Conservation (phyloP, 2,329 filamentous ascomycete species). For the Clarireedia sp. region DNA sequence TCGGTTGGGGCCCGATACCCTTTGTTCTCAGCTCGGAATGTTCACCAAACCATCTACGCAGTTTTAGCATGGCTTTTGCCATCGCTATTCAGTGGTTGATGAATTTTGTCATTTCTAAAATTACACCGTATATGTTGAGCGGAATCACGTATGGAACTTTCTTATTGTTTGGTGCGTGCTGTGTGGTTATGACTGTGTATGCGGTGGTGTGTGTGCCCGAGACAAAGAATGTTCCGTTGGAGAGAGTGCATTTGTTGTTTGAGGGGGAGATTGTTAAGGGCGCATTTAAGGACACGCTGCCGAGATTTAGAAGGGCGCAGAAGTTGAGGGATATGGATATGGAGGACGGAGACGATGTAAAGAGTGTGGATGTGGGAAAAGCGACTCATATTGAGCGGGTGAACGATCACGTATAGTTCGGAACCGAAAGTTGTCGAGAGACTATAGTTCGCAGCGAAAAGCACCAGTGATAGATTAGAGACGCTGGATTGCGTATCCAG, state of each 20-base stretch:
- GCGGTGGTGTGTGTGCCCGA: slow-evolving; percentile 41
- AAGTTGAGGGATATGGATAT: neutral
- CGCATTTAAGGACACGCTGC: slow-evolving; percentile 1
- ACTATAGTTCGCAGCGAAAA: too few relatives aligned
- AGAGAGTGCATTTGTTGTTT: slow-evolving; percentile 39
- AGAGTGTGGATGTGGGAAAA: neutral
- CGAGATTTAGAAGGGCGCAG: neutral
- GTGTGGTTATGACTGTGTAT: slow-evolving; percentile 8
- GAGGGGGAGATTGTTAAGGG: slow-evolving; percentile 3
- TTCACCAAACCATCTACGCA: slow-evolving; percentile 44
- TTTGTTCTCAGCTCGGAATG: slow-evolving; percentile 67
- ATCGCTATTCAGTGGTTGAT: slow-evolving; percentile 65
- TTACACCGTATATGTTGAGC: slow-evolving; percentile 20
- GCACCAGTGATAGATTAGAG: too few relatives aligned
- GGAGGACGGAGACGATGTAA: neutral
- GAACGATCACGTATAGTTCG: too few relatives aligned
- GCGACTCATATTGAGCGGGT: too few relatives aligned
- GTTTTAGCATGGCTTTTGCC: slow-evolving; percentile 47
- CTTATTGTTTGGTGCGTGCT: slow-evolving; percentile 19
- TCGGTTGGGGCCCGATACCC: slow-evolving; percentile 60
- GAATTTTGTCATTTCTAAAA: slow-evolving; percentile 58
- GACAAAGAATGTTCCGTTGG: slow-evolving; percentile 60
- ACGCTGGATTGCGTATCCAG: too few relatives aligned
- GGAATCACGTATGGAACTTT: slow-evolving; percentile 21
- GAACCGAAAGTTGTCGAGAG: too few relatives aligned